Evolutionary conservation across 805 yeast genomes (phyloP).

Genomic region (Kodamaea kakaduensis): DNA sequence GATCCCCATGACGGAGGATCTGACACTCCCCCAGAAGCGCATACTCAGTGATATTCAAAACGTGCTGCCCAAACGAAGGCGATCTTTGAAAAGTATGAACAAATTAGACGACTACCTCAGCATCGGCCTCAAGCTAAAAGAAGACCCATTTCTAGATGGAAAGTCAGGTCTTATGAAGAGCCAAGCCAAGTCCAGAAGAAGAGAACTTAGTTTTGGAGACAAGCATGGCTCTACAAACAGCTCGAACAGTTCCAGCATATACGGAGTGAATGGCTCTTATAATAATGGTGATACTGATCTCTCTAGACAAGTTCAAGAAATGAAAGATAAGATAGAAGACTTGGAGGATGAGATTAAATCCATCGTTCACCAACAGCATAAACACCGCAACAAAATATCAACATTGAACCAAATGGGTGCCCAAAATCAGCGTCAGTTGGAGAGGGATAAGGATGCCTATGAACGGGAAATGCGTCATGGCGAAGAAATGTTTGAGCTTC

Average conservation of each 20-base stretch:
- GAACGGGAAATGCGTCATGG: conserved; percentile 23
- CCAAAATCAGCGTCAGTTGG: conserved; percentile 6
- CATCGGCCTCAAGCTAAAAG: conserved; percentile 7
- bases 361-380: conserved; percentile 10
- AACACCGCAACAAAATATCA: conserved; percentile 6
- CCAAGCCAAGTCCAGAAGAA: not conserved
- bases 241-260: no score
- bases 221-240: no score
- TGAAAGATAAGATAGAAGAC: conserved; percentile 12
- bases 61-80: conserved; percentile 8
- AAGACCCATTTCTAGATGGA: conserved; percentile 1
- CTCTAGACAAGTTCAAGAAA: conserved; percentile 8
- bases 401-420: conserved; percentile 7
- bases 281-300: conserved; percentile 7
- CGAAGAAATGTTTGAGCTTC: conserved; percentile 26
- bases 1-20: no score
- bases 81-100: not conserved
- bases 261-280: no score
- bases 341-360: conserved; percentile 13
- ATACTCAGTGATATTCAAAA: conserved; percentile 9
- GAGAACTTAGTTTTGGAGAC: no score
- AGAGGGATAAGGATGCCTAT: conserved; percentile 8
- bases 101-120: conserved; percentile 8
- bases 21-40: conserved; percentile 10
- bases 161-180: not conserved